A percentile compares a stretch with the other conserved stretches of the same genome.
Evolutionary conservation across 257 asterid genomes (phyloP).

Genomic region (Vinca minor): DNA sequence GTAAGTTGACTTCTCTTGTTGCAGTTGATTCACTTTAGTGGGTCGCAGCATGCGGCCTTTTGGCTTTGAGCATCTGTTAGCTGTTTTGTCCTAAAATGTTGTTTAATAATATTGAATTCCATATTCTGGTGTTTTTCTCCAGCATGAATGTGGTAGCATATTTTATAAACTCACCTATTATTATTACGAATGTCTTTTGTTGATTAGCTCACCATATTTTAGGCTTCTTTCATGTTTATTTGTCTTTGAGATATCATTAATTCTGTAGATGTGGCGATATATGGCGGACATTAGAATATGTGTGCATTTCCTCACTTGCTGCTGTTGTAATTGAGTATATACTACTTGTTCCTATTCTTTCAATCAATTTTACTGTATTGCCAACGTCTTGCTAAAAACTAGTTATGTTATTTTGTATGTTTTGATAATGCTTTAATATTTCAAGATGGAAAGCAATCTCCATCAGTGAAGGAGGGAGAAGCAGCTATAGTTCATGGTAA

Average conservation of each 20-base stretch:
- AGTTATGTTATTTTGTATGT: neutral
- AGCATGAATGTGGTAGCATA: neutral
- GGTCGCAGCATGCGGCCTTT: neutral
- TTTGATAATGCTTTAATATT: conserved; percentile 12
- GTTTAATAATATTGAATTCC: neutral
- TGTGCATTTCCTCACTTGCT: neutral
- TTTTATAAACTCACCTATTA: neutral
- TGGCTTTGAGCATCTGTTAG: too few relatives aligned
- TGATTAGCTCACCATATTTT: neutral
- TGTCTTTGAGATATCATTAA: neutral
- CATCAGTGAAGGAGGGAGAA: conserved; percentile 38
- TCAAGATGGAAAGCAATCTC: conserved; percentile 37
- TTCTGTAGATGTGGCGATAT: neutral
- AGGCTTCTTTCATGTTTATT: neutral
- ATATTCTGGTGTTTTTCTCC: neutral
- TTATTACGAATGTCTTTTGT: neutral
- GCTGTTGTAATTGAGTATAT: neutral
- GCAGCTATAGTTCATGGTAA: conserved; percentile 29
- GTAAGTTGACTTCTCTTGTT: conserved; percentile 19
- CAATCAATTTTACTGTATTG: neutral
- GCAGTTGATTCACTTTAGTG: neutral
- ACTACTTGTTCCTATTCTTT: neutral
- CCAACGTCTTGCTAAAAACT: neutral
- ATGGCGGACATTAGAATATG: neutral
- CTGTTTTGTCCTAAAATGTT: neutral